phyloP scores from a whole-genome alignment of 176 grass and related monocot species.

The Rhynchospora tenuis region DNA sequence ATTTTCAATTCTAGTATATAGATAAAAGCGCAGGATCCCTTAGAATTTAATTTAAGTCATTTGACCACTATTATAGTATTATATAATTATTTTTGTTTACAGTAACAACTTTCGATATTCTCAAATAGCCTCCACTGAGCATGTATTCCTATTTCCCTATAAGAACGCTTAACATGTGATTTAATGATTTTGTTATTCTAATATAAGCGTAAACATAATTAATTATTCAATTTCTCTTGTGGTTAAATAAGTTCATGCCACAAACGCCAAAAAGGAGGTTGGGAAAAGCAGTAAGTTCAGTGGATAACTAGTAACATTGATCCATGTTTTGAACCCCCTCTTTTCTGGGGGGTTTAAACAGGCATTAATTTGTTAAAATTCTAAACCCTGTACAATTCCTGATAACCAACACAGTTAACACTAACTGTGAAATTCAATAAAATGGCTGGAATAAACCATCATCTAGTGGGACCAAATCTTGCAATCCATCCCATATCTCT shows the following conservation, averaged over 20 bases:
- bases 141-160: neutral
- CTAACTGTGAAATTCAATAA: neutral
- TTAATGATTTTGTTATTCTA: neutral
- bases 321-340: too few species aligned
- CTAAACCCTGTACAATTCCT: slow-evolving; percentile 5
- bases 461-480: slow-evolving; percentile 55
- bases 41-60: neutral
- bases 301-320: too few species aligned
- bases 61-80: neutral
- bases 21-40: neutral
- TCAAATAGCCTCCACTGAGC: neutral
- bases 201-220: too few species aligned
- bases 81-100: neutral
- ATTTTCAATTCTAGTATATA: neutral
- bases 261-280: too few species aligned
- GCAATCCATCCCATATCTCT: slow-evolving; percentile 63
- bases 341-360: neutral
- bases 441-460: slow-evolving; percentile 32
- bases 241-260: too few species aligned
- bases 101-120: neutral
- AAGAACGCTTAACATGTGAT: neutral
- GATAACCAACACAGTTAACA: neutral
- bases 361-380: neutral
- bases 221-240: too few species aligned
- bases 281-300: too few species aligned